Base-by-base conservation (phyloP, 2,329 filamentous ascomycete species). In the Grosmannia penicillata region DNA sequence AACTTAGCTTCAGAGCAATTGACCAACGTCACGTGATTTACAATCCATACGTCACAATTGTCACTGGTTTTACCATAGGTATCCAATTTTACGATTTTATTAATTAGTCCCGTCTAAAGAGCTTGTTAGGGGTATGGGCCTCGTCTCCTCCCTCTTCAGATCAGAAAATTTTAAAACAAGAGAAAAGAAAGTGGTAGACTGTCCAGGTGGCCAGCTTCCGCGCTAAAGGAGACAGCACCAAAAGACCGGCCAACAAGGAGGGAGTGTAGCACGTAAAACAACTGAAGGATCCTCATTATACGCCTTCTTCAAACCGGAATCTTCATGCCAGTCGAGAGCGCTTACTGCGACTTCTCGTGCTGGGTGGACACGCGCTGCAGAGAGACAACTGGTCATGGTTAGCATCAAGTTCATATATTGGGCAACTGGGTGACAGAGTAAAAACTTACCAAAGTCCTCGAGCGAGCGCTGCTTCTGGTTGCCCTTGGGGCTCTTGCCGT, bases 351-450 rank as follows among this genome's bases (percentile, higher is more conserved):
- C 72, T 87, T 89, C 70, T 93, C 84, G 68, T 93, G 85, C 65
- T 91, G 82, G 45, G 82, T 91, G 39, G 84, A 89, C 49, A 91
- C 82, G 62, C 85, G 82, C 68, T 93, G 83, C 58, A 93, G 71
- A 44, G 82, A 86, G 55, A 93, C 82, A 58, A 91, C 82, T 85
- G 52, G 83, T 51, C 46, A 43, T 56, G 10, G 36, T 38, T 38
- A 38, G 36, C 8, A 19, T 4, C 2, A 13, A 4, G 26, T 14
- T 26, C 6, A n/a, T 11, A 15, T 19, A 5, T 6, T 7, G 10
- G 6, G 8, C 9, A 22, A n/a, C n/a, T n/a, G n/a, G n/a, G n/a
- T n/a, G n/a, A n/a, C 2, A 51, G 6, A 1, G 25, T 13, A 26
- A 43, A 45, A 49, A 70, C 78, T 72, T 76, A 85, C 80, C 77